phyloP scores from a whole-genome alignment of 1,284 basidiomycete genomes.

The Irpex sp. region DNA sequence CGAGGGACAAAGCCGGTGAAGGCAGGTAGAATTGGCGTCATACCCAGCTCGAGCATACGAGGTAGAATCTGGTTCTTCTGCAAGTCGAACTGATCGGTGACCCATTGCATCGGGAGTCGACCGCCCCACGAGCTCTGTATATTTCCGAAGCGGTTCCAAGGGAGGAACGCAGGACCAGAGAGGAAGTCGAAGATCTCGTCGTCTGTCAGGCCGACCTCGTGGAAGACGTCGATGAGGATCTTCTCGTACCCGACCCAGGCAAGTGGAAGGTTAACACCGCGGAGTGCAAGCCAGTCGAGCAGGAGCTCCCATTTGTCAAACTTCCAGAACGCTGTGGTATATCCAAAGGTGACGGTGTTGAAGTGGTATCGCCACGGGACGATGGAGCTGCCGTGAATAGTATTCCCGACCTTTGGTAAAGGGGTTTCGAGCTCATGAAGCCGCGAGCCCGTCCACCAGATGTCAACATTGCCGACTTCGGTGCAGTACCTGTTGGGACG shows the following conservation, averaged over 20 bases:
- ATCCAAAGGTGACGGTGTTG: constrained; percentile 43
- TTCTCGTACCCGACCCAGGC: constrained; percentile 42
- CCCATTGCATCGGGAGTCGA: constrained; percentile 32
- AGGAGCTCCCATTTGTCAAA: constrained; percentile 41
- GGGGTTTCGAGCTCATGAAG: constrained; percentile 27
- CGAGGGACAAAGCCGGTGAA: constrained; percentile 42
- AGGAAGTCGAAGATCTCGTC: constrained; percentile 33
- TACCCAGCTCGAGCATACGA: constrained; percentile 42
- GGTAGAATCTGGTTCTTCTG: constrained; percentile 32
- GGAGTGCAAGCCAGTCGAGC: constrained; percentile 42
- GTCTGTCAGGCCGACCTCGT: constrained; percentile 34
- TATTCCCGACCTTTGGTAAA: constrained; percentile 29
- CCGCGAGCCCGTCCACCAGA: constrained; percentile 42
- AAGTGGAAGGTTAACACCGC: constrained; percentile 40
- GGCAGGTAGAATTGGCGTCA: constrained; percentile 41
- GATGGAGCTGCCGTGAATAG: constrained; percentile 30
- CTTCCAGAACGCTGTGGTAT: constrained; percentile 38
- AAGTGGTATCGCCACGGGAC: constrained; percentile 39
- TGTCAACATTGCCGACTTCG: constrained; percentile 34
- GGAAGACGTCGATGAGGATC: constrained; percentile 34
- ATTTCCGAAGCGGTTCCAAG: constrained; percentile 43
- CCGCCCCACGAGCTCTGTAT: constrained; percentile 40
- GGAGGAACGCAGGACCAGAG: constrained; percentile 40
- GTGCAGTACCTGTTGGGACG: constrained; percentile 32
- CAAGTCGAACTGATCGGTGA: constrained; percentile 36